Evolutionary conservation across 805 yeast species (phyloP), one percentile per base, ranked within the genome.

Genomic region (Kodamaea kaohsiungensis): DNA sequence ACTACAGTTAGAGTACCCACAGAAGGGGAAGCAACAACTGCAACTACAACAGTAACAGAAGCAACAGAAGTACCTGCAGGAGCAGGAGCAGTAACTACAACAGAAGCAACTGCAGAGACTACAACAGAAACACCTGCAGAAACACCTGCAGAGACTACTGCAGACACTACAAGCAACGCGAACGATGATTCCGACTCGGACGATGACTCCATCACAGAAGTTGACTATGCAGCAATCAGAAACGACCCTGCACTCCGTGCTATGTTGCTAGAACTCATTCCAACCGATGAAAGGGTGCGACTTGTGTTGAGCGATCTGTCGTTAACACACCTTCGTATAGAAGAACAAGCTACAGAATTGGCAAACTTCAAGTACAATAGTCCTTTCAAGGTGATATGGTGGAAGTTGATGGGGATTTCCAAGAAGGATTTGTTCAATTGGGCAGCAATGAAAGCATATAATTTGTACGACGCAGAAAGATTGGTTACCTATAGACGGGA

Each of bases 361-460:
- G 75, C 84, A 3, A 60, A 68, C 13, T 51, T 56, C 35, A 80
- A 65, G 56, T 73, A 66, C 64, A 63, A 70, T 15, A 53, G 57
- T 35, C 7, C 65, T 48, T 57, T 72, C 59, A 66, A 70, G 65
- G 61, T 59, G 56, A 13, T 79, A 0, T 81, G 81, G 64, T 85
- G 88, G 87, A 65, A 64, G 40, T 22, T 81, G 3, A 81, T 86
- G 86, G 87, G 88, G 0, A 73, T 86, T 37, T 61, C 77, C 2
- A 71, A 62, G 48, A 59, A 65, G 7, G 84, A 85, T 56, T 59
- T 86, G 51, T 77, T 75, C 61, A 73, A 82, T 64, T 79, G 83
- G 72, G 82, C 80, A 13, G 83, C 84, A 30, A 67, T 79, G 43
- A 54, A 54, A 43, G 61, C 63, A 46, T 75, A 73, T 58, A 46